Percentiles rank a stretch among this genome's conserved stretches.
phyloP scores from a whole-genome alignment of 345 rosid genomes.

The Syzygium jambos region DNA sequence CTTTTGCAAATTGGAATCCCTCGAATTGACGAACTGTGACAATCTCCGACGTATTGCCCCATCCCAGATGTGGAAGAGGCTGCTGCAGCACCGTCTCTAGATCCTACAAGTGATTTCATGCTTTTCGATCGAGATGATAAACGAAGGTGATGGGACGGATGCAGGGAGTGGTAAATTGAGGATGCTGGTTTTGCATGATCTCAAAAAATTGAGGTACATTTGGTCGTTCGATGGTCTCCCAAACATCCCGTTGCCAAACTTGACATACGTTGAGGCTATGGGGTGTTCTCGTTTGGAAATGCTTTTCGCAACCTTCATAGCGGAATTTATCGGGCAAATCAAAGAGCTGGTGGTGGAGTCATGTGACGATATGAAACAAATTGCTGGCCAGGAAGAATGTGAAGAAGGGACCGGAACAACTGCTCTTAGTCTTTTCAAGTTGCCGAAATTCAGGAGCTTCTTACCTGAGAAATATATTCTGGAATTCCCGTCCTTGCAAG shows the following conservation, averaged over 20 bases:
- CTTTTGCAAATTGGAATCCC: no score
- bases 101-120: background rate
- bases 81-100: rapidly evolving
- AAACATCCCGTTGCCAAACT: background rate
- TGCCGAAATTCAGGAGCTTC: rapidly evolving
- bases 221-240: background rate
- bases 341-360: background rate
- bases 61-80: background rate
- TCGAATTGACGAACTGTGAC: background rate
- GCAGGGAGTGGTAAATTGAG: background rate
- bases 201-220: background rate
- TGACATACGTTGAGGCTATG: background rate
- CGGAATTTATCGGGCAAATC: background rate
- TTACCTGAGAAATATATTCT: rapidly evolving
- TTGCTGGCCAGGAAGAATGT: background rate
- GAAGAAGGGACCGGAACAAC: rapidly evolving
- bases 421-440: background rate
- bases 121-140: background rate
- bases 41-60: background rate
- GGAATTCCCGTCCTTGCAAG: background rate
- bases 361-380: background rate
- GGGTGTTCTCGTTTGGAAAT: background rate
- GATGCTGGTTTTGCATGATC: rapidly evolving
- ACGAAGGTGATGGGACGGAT: background rate
- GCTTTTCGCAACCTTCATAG: background rate